Evolutionary conservation across 371 early-diverging fungal species (phyloP).

Genomic region (Mortierella sp.): DNA sequence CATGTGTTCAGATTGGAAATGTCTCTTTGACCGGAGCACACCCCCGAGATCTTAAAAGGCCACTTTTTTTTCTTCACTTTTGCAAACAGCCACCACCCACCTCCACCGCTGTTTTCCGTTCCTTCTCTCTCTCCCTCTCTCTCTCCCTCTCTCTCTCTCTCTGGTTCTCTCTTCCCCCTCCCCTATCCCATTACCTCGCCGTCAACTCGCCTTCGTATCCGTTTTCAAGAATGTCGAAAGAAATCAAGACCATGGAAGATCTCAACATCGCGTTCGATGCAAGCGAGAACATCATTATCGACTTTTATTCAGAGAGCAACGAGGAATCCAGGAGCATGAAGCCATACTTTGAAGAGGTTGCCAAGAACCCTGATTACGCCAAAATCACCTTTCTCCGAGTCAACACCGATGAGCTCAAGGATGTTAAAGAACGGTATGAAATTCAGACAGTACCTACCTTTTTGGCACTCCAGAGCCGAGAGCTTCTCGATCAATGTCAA

Average conservation of each 20-base stretch:
- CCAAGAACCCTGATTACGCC: neutral
- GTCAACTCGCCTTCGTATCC: too few relatives aligned
- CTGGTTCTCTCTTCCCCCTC: neutral
- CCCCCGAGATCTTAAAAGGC: too few relatives aligned
- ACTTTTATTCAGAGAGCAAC: neutral
- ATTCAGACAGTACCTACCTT: conserved; percentile 6
- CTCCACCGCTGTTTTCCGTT: too few relatives aligned
- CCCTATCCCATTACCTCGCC: neutral
- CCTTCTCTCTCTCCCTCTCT: too few relatives aligned
- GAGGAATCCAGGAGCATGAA: neutral
- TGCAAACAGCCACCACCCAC: neutral
- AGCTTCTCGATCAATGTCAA: conserved; percentile 1
- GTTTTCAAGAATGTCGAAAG: neutral
- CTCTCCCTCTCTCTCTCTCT: too few relatives aligned
- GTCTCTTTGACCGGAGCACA: too few relatives aligned
- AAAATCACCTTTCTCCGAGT: neutral
- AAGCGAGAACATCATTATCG: neutral
- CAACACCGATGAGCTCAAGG: conserved; percentile 1
- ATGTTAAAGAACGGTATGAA: neutral
- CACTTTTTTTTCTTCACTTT: neutral
- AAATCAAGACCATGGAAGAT: neutral
- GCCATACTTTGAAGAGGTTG: neutral
- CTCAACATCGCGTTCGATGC: conserved; percentile 5
- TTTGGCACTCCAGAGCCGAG: conserved; percentile 6
- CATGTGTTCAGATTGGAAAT: too few relatives aligned